Base-by-base conservation (phyloP, 169 alveolate genomes). In the Besnoitia besnoiti region DNA sequence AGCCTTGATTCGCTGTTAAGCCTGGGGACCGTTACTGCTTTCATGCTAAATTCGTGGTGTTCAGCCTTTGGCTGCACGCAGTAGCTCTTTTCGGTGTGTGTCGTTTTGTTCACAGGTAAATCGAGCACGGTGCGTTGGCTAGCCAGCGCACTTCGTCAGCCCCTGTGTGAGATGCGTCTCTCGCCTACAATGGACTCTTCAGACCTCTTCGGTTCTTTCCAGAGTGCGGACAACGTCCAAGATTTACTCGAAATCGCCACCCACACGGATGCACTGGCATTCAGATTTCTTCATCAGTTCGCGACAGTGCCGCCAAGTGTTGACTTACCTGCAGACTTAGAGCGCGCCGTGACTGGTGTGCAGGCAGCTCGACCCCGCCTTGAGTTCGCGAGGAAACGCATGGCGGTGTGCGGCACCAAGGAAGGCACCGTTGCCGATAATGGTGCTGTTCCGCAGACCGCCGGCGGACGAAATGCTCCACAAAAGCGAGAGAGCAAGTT, bases 171-270 rank as follows among this genome's bases (percentile, higher is more conserved):
- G 94, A 90, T 95, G 73, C 96, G 94, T 61, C 93, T 95, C 39
- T 85, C 94, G 35, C 94, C 95, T 1, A 89, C 95, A 8, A 92
- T 92, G 91, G 96, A 95, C 82, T 90, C 96, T 8, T 88, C 95
- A 42, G 96, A 95, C 40, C 94, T 95, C 30, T 92, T 95, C 85
- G 96, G 96, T 47, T 90, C 94, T 55, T 95, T 90, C 82, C 94
- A 94, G 85, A 95, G 94, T 85, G 44, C 49, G 4, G 92, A 85
- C 77, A 85, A 85, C 21, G 59, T 50, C 0, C 73, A 80, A 30
- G 89, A 75, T 59, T 46, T 61, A 44, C 51, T 37, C 73, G 75
- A 27, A 49, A 37, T 50, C 59, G 89, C 85, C 88, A 44, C 59
- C 59, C 49, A 12, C 4, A 75, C 37, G 14, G 90, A 84, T 30